A percentile compares a stretch with the other conserved stretches of the same genome.
Evolutionary conservation across 345 rosid genomes (phyloP).

Genomic region (Trapa bicornis): DNA sequence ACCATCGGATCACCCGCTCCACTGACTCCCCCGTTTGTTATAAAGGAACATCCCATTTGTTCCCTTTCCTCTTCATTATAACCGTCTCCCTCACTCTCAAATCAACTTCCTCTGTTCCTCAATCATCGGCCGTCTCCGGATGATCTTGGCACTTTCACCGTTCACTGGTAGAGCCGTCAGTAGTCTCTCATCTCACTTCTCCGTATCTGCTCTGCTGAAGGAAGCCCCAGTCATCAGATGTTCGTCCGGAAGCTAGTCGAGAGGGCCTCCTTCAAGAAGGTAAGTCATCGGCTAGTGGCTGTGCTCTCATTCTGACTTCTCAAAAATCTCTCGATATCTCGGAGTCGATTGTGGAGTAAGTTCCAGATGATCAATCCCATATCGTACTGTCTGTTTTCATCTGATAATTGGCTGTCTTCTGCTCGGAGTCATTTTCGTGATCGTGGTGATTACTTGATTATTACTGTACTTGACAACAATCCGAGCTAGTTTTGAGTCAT

Average conservation of each 20-base stretch:
- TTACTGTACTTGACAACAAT: too few relatives aligned
- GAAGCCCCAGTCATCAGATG: slow-evolving; percentile 15
- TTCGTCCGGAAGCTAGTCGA: slow-evolving; percentile 57
- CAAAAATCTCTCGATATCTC: too few relatives aligned
- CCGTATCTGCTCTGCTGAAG: not conserved
- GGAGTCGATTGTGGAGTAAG: not conserved
- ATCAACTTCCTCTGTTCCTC: not conserved
- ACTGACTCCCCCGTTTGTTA: too few relatives aligned
- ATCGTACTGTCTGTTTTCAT: too few relatives aligned
- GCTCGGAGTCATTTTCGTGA: too few relatives aligned
- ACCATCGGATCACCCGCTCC: not conserved
- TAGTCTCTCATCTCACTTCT: not conserved
- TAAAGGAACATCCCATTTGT: slow-evolving; percentile 12
- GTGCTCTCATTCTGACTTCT: not conserved
- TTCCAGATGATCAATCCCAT: not conserved
- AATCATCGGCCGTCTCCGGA: slow-evolving; percentile 13
- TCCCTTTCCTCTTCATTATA: slow-evolving; percentile 8
- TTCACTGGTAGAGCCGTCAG: not conserved
- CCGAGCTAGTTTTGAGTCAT: too few relatives aligned
- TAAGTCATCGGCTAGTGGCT: not conserved
- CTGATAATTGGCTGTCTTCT: too few relatives aligned
- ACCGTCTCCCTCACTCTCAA: slow-evolving; percentile 10
- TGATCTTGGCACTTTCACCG: not conserved
- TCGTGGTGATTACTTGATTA: too few relatives aligned
- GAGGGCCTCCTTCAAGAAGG: slow-evolving; percentile 42